phyloP scores from a whole-genome alignment of 179 eudicot species.

The Spinacia oleracea region DNA sequence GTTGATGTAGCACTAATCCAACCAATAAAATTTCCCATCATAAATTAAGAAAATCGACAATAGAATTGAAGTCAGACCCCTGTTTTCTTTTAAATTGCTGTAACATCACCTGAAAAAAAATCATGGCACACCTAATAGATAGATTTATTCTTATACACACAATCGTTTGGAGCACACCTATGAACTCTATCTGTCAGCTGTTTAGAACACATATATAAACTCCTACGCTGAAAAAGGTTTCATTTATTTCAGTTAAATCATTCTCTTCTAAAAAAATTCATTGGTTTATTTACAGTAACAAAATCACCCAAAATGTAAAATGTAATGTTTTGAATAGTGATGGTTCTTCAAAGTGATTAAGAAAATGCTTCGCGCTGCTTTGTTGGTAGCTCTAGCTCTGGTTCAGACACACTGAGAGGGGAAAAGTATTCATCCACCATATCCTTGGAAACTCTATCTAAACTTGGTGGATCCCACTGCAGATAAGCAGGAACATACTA shows the following conservation, averaged over 20 bases:
- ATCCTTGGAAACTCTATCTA: constrained; percentile 67
- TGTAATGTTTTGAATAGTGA: constrained; percentile 5
- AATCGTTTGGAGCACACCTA: background rate
- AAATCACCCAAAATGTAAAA: background rate
- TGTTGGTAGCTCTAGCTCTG: constrained; percentile 77
- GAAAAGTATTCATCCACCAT: constrained; percentile 86
- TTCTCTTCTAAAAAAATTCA: background rate
- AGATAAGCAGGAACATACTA: constrained; percentile 21
- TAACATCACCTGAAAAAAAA: background rate
- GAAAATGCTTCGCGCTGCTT: constrained; percentile 68
- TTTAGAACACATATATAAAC: background rate
- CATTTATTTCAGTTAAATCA: background rate
- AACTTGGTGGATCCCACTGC: constrained; percentile 95
- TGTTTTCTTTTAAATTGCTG: background rate
- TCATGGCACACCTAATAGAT: background rate
- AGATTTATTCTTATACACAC: too few relatives aligned
- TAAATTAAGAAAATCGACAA: too few relatives aligned
- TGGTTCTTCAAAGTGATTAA: constrained; percentile 20
- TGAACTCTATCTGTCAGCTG: background rate
- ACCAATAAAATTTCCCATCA: too few relatives aligned
- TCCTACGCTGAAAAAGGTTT: background rate
- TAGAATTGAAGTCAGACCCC: background rate
- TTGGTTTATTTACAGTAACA: constrained; percentile 4
- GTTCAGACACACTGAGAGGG: constrained; percentile 57
- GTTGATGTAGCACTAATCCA: background rate